Conservation (phyloP, 345 rosid species). For the Camelina sativa region DNA sequence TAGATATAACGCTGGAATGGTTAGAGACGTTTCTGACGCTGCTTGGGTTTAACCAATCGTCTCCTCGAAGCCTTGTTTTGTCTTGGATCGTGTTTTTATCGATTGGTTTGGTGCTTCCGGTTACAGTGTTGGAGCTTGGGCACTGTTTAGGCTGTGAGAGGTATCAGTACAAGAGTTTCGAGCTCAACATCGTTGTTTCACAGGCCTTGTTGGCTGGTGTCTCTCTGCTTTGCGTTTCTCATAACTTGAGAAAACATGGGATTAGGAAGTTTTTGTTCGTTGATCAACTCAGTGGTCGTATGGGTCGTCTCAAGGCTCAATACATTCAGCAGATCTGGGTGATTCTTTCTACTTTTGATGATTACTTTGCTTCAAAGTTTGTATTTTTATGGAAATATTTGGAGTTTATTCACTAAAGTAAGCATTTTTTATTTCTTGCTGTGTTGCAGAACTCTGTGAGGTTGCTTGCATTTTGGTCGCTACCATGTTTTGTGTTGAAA, state of each 20-base stretch:
- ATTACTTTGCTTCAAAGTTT: too few species aligned
- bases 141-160: slow-evolving; percentile 58
- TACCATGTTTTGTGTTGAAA: slow-evolving; percentile 79
- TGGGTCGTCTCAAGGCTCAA: slow-evolving; percentile 52
- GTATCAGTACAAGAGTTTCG: slow-evolving; percentile 71
- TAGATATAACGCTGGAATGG: slow-evolving; percentile 51
- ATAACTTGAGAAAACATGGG: slow-evolving; percentile 80
- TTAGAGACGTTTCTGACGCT: slow-evolving; percentile 59
- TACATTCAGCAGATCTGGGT: slow-evolving; percentile 73
- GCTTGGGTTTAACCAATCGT: slow-evolving; percentile 75
- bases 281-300: slow-evolving; percentile 65
- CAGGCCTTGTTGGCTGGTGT: slow-evolving; percentile 83
- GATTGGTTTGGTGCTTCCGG: slow-evolving; percentile 70
- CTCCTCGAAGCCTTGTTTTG: slow-evolving; percentile 50
- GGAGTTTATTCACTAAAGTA: background rate
- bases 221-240: slow-evolving; percentile 74
- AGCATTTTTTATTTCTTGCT: background rate
- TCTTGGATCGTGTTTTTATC: slow-evolving; percentile 66
- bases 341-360: too few species aligned
- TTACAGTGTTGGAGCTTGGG: slow-evolving; percentile 63
- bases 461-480: slow-evolving; percentile 66
- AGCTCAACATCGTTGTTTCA: slow-evolving; percentile 72
- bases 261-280: slow-evolving; percentile 74
- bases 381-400: background rate
- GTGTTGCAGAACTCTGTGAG: slow-evolving; percentile 61